Conservation (phyloP, 1,284 basidiomycete genomes). For the Fomitopsis schrenkii region DNA sequence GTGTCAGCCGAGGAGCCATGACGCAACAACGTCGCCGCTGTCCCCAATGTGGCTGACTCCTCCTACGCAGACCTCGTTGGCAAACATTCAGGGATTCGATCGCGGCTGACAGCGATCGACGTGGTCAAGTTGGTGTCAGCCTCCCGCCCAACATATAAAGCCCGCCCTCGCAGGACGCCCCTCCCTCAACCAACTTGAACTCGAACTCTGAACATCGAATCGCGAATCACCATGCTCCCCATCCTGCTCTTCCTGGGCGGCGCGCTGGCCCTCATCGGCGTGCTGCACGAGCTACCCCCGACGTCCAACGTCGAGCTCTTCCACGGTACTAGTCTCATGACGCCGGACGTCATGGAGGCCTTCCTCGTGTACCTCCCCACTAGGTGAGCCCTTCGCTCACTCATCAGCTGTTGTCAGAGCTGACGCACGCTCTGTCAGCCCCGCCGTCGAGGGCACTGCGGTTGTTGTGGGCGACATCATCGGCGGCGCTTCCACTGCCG, state of each 20-base stretch:
- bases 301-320: neutral
- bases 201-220: neutral
- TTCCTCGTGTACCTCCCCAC: neutral
- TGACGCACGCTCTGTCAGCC: neutral
- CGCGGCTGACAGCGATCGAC: neutral
- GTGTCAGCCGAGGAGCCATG: too few species aligned
- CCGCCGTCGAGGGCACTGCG: neutral
- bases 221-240: neutral
- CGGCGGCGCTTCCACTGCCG: neutral
- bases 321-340: neutral
- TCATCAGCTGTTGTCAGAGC: neutral
- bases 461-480: neutral
- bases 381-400: neutral
- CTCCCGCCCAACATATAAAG: neutral
- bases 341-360: neutral
- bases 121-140: neutral
- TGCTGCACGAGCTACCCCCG: neutral
- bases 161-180: neutral
- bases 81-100: neutral
- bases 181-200: constrained; percentile 1
- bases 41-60: too few species aligned
- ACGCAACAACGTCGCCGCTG: too few species aligned
- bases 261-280: constrained; percentile 1
- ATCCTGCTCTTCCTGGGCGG: neutral
- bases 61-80: neutral